Evolutionary conservation across 441 rosid species (phyloP).

Genomic region (Arabidopsis hybrid): DNA sequence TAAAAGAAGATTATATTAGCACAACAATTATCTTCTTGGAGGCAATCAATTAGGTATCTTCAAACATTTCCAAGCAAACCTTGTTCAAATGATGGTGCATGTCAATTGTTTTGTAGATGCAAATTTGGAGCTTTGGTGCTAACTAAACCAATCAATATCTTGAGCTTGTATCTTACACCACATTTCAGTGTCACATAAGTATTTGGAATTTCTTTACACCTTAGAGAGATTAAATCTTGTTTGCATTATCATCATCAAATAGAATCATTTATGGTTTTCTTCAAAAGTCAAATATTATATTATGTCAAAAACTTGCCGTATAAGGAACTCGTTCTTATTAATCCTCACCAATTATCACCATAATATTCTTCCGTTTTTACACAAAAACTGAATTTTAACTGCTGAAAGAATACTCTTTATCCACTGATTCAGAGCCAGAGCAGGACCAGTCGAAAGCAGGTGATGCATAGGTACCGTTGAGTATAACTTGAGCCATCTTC

Average conservation of each 20-base stretch:
- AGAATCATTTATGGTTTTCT: neutral
- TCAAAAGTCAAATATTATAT: neutral
- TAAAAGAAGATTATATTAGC: too few relatives aligned
- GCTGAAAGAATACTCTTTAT: neutral
- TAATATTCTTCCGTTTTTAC: neutral
- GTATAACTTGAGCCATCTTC: conserved; percentile 27
- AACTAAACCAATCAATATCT: too few relatives aligned
- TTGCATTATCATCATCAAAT: neutral
- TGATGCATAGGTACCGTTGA: conserved; percentile 35
- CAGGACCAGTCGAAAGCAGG: conserved; percentile 41
- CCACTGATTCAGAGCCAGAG: conserved; percentile 12
- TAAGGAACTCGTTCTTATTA: neutral
- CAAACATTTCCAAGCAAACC: too few relatives aligned
- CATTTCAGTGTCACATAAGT: too few relatives aligned
- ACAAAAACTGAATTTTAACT: conserved; percentile 1
- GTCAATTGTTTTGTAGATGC: too few relatives aligned
- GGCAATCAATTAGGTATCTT: too few relatives aligned
- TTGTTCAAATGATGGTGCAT: too few relatives aligned
- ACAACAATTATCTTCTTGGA: too few relatives aligned
- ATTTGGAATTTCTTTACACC: neutral
- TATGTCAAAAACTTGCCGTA: neutral
- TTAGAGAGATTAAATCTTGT: neutral
- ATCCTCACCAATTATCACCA: conserved; percentile 1
- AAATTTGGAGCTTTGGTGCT: too few relatives aligned
- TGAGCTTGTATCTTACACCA: too few relatives aligned